These are phyloP conservation scores for Populus davidiana DNA, from an alignment of 345 rosid genomes.

Conservation along the genomic window DNA sequence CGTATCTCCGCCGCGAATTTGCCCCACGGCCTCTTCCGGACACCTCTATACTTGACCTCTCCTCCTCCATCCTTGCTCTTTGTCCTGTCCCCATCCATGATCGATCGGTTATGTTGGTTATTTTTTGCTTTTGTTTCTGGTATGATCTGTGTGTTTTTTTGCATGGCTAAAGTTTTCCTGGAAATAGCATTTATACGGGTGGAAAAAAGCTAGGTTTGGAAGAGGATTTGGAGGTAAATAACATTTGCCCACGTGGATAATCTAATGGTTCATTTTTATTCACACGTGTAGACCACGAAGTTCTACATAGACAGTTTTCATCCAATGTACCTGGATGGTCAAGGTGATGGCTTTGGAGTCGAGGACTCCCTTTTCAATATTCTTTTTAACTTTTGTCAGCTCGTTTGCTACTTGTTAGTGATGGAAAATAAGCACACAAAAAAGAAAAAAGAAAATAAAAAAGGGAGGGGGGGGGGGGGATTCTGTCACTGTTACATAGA, in stretches of 20 bases:
- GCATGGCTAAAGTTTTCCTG: conserved; percentile 29
- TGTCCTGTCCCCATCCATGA: conserved; percentile 32
- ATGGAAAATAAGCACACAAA: too few species aligned
- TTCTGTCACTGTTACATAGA: too few species aligned
- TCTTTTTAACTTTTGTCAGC: background rate
- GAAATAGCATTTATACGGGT: conserved; percentile 13
- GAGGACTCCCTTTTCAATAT: background rate
- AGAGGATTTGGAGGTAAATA: background rate
- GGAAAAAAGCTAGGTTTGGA: background rate
- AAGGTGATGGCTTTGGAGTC: conserved; percentile 45
- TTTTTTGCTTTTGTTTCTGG: too few species aligned
- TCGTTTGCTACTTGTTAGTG: too few species aligned
- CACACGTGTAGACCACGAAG: too few species aligned
- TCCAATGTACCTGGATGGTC: conserved; percentile 57
- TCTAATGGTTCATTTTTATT: background rate
- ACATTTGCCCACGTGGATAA: conserved; percentile 17
- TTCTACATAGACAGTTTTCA: background rate
- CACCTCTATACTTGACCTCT: conserved; percentile 61
- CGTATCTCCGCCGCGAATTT: conserved; percentile 92
- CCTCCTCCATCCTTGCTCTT: conserved; percentile 12
- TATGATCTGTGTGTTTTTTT: background rate
- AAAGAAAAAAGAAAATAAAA: too few species aligned
- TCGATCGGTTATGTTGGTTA: background rate
- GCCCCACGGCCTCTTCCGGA: conserved; percentile 84
- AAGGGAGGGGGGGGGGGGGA: too few species aligned